Conservation (phyloP, 805 yeast species). For the Lipomyces kockii region DNA sequence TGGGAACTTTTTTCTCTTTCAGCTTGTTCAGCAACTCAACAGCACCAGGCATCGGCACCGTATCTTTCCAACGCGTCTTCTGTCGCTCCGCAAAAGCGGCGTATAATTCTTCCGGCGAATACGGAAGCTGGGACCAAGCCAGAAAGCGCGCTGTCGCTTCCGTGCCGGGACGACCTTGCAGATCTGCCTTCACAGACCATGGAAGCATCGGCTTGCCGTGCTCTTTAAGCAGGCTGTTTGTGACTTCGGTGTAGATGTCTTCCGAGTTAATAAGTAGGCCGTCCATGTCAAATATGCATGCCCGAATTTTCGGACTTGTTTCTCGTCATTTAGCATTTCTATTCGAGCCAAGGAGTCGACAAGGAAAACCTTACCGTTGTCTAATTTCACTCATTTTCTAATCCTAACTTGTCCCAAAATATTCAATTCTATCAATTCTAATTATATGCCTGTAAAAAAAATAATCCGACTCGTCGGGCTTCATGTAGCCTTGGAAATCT, state of each 20-base stretch:
- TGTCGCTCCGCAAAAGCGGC: constrained; percentile 59
- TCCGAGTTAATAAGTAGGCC: constrained; percentile 93
- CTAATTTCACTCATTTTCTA: not conserved
- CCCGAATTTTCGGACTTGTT: constrained; percentile 18
- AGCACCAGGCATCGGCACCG: constrained; percentile 84
- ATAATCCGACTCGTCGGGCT: not conserved
- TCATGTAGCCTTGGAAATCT: not conserved
- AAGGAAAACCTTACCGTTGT: not conserved
- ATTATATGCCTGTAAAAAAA: not conserved
- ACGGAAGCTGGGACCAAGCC: constrained; percentile 68
- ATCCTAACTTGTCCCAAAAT: not conserved
- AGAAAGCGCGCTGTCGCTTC: constrained; percentile 55
- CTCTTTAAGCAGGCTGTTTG: constrained; percentile 65
- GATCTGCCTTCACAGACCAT: constrained; percentile 85
- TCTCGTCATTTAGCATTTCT: not conserved
- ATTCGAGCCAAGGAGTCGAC: not conserved
- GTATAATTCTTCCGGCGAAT: constrained; percentile 67
- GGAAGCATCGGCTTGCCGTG: constrained; percentile 80
- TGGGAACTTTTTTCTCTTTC: constrained; percentile 61
- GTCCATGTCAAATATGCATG: constrained; percentile 71
- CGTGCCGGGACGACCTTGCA: constrained; percentile 92
- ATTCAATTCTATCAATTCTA: not conserved
- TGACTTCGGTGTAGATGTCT: constrained; percentile 81
- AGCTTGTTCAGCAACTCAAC: constrained; percentile 64
- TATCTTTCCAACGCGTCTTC: constrained; percentile 61